Base-by-base conservation (phyloP, 305 asterid genomes). In the Lippia alba region DNA sequence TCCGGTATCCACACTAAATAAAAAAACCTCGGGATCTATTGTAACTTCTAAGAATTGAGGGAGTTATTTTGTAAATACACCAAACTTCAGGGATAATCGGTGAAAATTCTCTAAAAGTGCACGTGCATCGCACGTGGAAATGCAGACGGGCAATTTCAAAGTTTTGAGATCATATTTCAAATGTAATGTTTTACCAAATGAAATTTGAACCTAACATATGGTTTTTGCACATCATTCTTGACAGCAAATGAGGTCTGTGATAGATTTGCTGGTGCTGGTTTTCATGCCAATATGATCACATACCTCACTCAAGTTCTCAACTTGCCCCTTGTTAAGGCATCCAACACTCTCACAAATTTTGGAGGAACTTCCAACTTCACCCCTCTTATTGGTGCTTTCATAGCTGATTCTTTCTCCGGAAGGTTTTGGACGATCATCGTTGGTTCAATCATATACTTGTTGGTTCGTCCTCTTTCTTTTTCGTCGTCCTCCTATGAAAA, bases 231-330 rank as follows among this genome's bases (percentile, higher is more conserved):
- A 51, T 30, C n/a, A n/a, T n/a, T n/a, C 17, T 45, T 39, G 54
- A 56, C 90, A 90, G 94, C 91, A 50, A 90, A 86, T 61, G 96
- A 87, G 57, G 73, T 89, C 74, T 90, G 96, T 12, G 96, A 87
- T 74, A 69, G 87, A 78, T 87, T 90, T 50, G 92, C 92, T 0
- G 85, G 83, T 6, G 82, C 86, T 59, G 96, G 96, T 30, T 87
- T 87, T 71, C 84, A 87, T 76, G 88, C 92, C 50, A 90, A 90
- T 84, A 75, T 90, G 89, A 87, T 90, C 69, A 80, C 94, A 59
- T 90, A 90, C 74, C 87, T 90, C 2, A 90, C 94, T 19, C 85
- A 81, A 44, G 86, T 78, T 33, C 82, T 87, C 50, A 87, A 90
- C 72, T 70, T 90, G 82, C 96, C 96, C 12, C 83, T 87, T 19